These are phyloP conservation scores for Yarrowia phangngaensis DNA, from an alignment of 805 yeast species.

Conservation along the genomic window DNA sequence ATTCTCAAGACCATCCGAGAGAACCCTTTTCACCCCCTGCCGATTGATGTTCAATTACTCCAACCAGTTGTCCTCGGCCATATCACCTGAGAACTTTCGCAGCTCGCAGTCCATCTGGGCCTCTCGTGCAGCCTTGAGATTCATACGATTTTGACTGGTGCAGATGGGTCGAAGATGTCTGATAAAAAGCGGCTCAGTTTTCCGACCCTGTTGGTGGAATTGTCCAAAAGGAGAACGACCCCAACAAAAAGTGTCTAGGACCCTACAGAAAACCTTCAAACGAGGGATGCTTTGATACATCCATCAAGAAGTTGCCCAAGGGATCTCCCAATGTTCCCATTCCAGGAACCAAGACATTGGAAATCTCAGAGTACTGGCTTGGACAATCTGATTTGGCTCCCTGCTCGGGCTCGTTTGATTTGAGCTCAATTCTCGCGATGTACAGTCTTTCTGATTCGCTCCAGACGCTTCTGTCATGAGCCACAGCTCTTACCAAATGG, in stretches of 20 bases:
- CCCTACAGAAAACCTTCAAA: constrained; percentile 3
- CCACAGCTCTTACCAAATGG: constrained; percentile 40
- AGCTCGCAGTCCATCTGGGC: too few species aligned
- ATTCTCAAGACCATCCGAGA: constrained; percentile 91
- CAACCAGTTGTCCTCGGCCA: too few species aligned
- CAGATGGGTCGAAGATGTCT: constrained; percentile 25
- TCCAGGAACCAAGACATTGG: constrained; percentile 5
- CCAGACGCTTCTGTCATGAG: constrained; percentile 65
- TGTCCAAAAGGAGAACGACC: constrained; percentile 14
- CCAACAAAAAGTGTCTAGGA: neutral
- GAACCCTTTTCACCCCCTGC: constrained; percentile 91
- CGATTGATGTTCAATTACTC: constrained; percentile 93
- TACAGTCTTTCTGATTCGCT: constrained; percentile 83
- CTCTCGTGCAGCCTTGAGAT: too few species aligned
- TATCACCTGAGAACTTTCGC: too few species aligned
- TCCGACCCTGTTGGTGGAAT: constrained; percentile 21
- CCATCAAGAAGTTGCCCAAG: constrained; percentile 20
- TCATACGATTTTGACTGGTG: constrained; percentile 21
- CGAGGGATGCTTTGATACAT: constrained; percentile 21
- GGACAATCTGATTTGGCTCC: constrained; percentile 21
- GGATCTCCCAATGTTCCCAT: constrained; percentile 13
- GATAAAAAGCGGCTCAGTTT: constrained; percentile 25
- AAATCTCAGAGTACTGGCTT: constrained; percentile 22
- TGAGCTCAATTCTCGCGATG: constrained; percentile 64
- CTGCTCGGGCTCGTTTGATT: constrained; percentile 16